Evolutionary conservation across 352 stramenopile genomes (phyloP).

Genomic region (Globisporangium nunn): DNA sequence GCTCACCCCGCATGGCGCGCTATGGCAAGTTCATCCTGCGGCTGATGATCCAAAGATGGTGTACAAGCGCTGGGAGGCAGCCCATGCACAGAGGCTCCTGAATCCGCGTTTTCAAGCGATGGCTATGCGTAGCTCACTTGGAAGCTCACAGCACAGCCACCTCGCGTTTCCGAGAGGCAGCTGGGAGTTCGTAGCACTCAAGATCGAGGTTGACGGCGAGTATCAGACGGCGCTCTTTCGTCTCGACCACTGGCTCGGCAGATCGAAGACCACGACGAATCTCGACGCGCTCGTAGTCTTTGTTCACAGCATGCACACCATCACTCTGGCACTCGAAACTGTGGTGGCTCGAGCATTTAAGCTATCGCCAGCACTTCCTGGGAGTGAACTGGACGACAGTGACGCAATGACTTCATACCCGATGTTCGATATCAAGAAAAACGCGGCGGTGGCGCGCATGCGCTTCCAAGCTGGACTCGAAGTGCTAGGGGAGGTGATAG

Average conservation of each 20-base stretch:
- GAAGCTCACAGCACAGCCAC: constrained; percentile 1
- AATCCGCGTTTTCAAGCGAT: neutral
- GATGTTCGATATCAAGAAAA: constrained; percentile 42
- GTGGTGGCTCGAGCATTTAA: constrained; percentile 1
- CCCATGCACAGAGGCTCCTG: neutral
- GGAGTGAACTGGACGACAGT: neutral
- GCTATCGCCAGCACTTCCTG: neutral
- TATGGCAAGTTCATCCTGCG: constrained; percentile 32
- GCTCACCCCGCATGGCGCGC: constrained; percentile 29
- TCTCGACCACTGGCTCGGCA: constrained; percentile 35
- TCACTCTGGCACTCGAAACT: constrained; percentile 15
- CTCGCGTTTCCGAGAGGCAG: constrained; percentile 23
- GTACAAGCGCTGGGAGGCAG: constrained; percentile 15
- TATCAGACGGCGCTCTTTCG: constrained; percentile 38
- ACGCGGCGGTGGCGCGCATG: constrained; percentile 38
- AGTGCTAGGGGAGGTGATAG: constrained; percentile 1
- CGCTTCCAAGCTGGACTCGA: constrained; percentile 27
- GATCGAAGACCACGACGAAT: constrained; percentile 16
- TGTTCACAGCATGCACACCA: constrained; percentile 22
- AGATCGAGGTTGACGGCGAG: constrained; percentile 41
- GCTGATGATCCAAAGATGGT: constrained; percentile 3
- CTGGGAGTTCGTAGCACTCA: constrained; percentile 47
- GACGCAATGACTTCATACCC: constrained; percentile 30
- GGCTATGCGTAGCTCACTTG: neutral
- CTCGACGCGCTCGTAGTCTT: constrained; percentile 23